These are phyloP conservation scores for Neofusicoccum sp. DNA, from an alignment of 2,329 filamentous ascomycete species.

Conservation along the genomic window DNA sequence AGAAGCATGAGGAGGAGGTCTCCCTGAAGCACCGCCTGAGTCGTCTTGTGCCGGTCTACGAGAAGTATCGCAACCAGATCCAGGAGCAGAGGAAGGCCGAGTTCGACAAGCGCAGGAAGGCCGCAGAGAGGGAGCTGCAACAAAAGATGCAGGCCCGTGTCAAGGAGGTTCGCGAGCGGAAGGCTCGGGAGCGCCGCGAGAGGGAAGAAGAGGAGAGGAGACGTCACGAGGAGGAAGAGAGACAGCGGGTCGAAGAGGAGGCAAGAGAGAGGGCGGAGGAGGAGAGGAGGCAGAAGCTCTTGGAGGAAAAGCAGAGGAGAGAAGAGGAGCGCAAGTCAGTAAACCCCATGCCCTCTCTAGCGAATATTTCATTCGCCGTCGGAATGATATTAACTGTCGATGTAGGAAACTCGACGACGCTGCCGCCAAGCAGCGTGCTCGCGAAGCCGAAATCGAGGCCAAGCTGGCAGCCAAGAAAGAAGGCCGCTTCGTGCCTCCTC, in stretches of 20 bases:
- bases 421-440: constrained; percentile 67
- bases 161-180: constrained; percentile 82
- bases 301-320: constrained; percentile 65
- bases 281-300: constrained; percentile 70
- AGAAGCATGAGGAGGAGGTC: constrained; percentile 88
- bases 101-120: constrained; percentile 90
- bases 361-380: constrained; percentile 10
- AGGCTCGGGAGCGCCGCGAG: constrained; percentile 78
- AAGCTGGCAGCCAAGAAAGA: constrained; percentile 63
- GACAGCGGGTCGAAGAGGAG: constrained; percentile 75
- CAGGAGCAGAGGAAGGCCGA: constrained; percentile 87
- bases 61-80: constrained; percentile 76
- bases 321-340: constrained; percentile 60
- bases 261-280: constrained; percentile 79
- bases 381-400: constrained; percentile 33
- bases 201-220: constrained; percentile 79
- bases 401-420: constrained; percentile 61
- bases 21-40: constrained; percentile 90
- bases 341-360: not conserved
- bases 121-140: constrained; percentile 89
- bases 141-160: constrained; percentile 83
- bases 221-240: constrained; percentile 82
- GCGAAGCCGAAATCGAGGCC: constrained; percentile 80
- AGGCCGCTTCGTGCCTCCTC: constrained; percentile 33
- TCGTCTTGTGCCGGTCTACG: constrained; percentile 80